Evolutionary conservation across 1,284 basidiomycete species (phyloP).

Genomic region (Fomitopsis palustris): DNA sequence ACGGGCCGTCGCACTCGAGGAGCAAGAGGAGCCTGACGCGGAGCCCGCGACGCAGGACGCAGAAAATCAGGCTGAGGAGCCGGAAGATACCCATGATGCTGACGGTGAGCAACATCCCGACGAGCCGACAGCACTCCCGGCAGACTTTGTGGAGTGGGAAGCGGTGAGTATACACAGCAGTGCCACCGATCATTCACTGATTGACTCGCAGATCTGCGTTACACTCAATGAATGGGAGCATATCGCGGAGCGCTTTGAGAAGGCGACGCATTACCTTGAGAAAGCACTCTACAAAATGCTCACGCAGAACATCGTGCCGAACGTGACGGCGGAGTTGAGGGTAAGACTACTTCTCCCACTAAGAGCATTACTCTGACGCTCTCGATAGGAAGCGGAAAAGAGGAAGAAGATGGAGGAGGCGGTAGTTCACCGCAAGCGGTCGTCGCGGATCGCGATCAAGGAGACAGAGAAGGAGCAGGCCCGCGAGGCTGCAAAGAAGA

Average conservation of each 20-base stretch:
- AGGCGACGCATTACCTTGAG: constrained; percentile 76
- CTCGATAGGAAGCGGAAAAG: constrained; percentile 56
- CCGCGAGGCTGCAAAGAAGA: constrained; percentile 45
- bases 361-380: constrained; percentile 2
- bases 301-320: constrained; percentile 61
- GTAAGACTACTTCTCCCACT: constrained; percentile 35
- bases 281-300: constrained; percentile 72
- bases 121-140: constrained; percentile 28
- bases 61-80: not conserved
- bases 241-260: constrained; percentile 68
- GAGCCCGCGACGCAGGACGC: not conserved
- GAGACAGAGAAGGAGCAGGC: constrained; percentile 73
- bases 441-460: constrained; percentile 75
- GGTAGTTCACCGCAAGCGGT: constrained; percentile 76
- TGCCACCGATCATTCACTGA: constrained; percentile 1
- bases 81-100: not conserved
- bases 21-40: not conserved
- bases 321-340: constrained; percentile 59
- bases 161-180: constrained; percentile 45
- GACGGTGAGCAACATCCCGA: constrained; percentile 5
- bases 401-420: constrained; percentile 64
- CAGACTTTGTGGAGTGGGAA: constrained; percentile 79
- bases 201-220: constrained; percentile 59
- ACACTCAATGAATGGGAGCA: constrained; percentile 81
- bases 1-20: not conserved